These are phyloP conservation scores for Oemleria cerasiformis DNA, from an alignment of 306 rosid species.

Conservation along the genomic window DNA sequence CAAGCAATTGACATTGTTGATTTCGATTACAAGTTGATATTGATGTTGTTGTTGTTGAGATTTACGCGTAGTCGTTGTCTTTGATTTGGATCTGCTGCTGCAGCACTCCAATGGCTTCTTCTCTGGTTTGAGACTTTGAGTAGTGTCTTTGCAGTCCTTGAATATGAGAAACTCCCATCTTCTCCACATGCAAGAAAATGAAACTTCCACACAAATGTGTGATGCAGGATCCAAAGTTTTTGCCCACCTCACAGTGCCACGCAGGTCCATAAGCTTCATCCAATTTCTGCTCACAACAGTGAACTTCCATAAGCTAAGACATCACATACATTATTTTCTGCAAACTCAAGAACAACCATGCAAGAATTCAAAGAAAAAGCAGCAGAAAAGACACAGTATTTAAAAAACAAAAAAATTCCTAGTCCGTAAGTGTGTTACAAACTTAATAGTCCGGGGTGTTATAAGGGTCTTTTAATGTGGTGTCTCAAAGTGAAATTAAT, in stretches of 20 bases:
- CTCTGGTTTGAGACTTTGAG: constrained; percentile 40
- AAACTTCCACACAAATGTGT: constrained; percentile 58
- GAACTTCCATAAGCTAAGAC: not conserved
- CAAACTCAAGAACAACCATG: not conserved
- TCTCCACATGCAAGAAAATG: constrained; percentile 59
- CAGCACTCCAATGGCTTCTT: constrained; percentile 49
- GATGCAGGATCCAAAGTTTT: constrained; percentile 70
- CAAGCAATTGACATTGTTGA: not conserved
- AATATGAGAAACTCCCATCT: constrained; percentile 73
- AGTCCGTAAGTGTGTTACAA: not conserved
- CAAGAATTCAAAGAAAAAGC: not conserved
- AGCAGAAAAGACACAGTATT: not conserved
- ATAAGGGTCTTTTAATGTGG: not conserved
- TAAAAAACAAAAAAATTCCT: not conserved
- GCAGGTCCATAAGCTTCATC: constrained; percentile 66
- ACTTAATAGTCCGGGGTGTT: no score
- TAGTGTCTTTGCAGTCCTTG: constrained; percentile 56
- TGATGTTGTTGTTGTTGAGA: no score
- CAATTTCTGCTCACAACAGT: constrained; percentile 39
- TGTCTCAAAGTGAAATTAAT: constrained; percentile 4
- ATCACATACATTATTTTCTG: no score
- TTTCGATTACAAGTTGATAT: not conserved
- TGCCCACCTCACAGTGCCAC: constrained; percentile 71
- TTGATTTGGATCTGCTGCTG: constrained; percentile 28
- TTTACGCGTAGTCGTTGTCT: not conserved